Evolutionary conservation across 2,329 filamentous ascomycete species (phyloP), one percentile per base, ranked within the genome.

Genomic region (Fusarium nisikadoi): DNA sequence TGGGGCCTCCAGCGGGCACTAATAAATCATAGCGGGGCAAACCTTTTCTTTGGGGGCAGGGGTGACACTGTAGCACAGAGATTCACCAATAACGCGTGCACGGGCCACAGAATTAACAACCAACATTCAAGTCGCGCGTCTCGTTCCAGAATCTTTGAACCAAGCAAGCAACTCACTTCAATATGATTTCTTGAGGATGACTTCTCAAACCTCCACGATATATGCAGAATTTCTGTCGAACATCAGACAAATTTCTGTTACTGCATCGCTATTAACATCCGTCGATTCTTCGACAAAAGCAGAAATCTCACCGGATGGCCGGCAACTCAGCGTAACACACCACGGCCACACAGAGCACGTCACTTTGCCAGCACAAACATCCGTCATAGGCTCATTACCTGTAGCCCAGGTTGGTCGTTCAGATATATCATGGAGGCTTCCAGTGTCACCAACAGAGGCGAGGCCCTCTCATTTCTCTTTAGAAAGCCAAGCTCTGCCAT

Each of bases 201-300:
- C 65, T 27, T 52, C 66, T 33, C 50, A 55, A 49, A 50, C 20
- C 6, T 54, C 71, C n/a, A 72, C 80, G 4, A 83, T 92, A 27
- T 92, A 92, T 76, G 90, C 90, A 9, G 91, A 93, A 80, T 84
- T 92, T 3, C 85, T 92, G 6, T 83, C 86, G 33, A 91, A 92
- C 66, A 90, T 93, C 71, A 85, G 87, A 45, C 89, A 91, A 77
- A 84, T 92, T 42, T 91, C 90, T 8, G 81, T 92, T 27, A 86
- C 85, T 55, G 88, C 85, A 11, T 84, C 85, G 6, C 80, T 91
- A 3, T 81, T 83, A 6, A 83, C 84, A 17, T 80, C 83, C 8
- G 79, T 79, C 49, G 81, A 84, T 56, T 63, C 80, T 29, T 80
- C 80, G n/a, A 89, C 86, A 25, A 77, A 74, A 49, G 84, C 83